A percentile compares a stretch with the other conserved stretches of the same genome.
Conservation (phyloP, 2,329 filamentous ascomycete species). For the Helicocarpus griseus region DNA sequence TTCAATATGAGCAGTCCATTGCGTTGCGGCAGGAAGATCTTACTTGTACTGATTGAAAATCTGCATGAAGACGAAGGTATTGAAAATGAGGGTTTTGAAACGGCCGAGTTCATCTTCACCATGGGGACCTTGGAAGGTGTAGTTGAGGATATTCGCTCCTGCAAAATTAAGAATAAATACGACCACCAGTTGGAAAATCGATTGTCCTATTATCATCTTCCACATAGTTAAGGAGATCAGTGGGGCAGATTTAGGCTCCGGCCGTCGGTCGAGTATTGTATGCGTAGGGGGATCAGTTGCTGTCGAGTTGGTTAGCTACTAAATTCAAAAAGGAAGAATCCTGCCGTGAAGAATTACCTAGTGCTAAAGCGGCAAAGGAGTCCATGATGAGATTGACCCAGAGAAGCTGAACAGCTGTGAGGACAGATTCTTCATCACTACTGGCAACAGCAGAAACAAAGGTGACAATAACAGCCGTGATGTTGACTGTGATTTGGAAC, state of each 20-base stretch:
- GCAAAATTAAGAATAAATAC: conserved; percentile 80
- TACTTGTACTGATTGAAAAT: conserved; percentile 53
- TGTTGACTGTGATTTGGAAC: conserved; percentile 67
- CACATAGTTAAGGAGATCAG: conserved; percentile 92
- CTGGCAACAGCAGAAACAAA: conserved; percentile 83
- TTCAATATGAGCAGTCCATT: neutral
- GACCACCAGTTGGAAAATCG: conserved; percentile 75
- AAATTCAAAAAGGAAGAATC: neutral
- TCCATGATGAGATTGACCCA: conserved; percentile 99
- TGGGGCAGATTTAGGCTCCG: conserved; percentile 61
- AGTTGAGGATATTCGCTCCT: conserved; percentile 49
- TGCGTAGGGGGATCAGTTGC: conserved; percentile 80
- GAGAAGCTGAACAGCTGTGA: conserved; percentile 82
- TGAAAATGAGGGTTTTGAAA: conserved; percentile 80
- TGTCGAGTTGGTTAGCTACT: conserved; percentile 4
- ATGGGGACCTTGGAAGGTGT: conserved; percentile 32
- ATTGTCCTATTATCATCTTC: conserved; percentile 97
- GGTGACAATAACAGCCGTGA: conserved; percentile 82
- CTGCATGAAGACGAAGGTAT: conserved; percentile 99
- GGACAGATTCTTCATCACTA: conserved; percentile 58
- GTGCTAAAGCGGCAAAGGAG: conserved; percentile 77
- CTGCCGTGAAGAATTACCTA: conserved; percentile 28
- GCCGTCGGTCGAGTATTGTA: conserved; percentile 69
- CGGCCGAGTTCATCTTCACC: conserved; percentile 35
- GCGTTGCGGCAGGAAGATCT: neutral